A percentile compares a stretch with the other conserved stretches of the same genome.
Evolutionary conservation across 179 eudicot species (phyloP).

Genomic region (Vitellaria paradoxa): DNA sequence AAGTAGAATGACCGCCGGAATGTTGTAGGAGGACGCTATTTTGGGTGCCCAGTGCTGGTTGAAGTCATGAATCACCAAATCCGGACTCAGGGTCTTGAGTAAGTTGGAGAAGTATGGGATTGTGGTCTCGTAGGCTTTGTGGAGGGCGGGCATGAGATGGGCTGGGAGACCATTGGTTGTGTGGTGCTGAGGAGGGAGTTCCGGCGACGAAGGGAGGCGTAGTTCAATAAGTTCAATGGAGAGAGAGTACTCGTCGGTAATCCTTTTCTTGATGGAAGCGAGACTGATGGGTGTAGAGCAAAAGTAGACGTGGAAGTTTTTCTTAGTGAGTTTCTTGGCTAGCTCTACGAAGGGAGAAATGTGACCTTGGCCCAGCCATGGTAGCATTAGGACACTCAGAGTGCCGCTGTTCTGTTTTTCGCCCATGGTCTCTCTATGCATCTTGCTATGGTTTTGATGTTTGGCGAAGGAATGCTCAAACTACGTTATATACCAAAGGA

Average conservation of each 20-base stretch:
- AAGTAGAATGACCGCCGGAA: not conserved
- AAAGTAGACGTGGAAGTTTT: slow-evolving; percentile 23
- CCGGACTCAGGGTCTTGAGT: not conserved
- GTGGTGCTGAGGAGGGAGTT: slow-evolving; percentile 29
- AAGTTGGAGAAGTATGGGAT: not conserved
- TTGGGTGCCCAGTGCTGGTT: not conserved
- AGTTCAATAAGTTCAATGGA: slow-evolving; percentile 25
- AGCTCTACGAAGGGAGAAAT: slow-evolving; percentile 28
- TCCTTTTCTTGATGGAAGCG: slow-evolving; percentile 9
- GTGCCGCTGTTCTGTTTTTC: not conserved
- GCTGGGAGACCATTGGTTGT: slow-evolving; percentile 32
- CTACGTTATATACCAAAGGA: too few species aligned
- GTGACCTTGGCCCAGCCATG: slow-evolving; percentile 27
- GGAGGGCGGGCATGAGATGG: slow-evolving; percentile 23
- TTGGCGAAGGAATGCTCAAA: too few species aligned
- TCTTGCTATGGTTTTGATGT: too few species aligned
- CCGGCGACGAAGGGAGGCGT: slow-evolving; percentile 15
- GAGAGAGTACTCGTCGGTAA: not conserved
- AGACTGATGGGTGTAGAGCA: slow-evolving; percentile 25
- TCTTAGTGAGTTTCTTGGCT: slow-evolving; percentile 22
- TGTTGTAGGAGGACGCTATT: not conserved
- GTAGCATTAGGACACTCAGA: slow-evolving; percentile 20
- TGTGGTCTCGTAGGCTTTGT: not conserved
- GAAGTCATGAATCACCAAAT: slow-evolving; percentile 4
- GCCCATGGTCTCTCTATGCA: not conserved